These are phyloP conservation scores for Pisolithus microcarpus DNA, from an alignment of 768 basidiomycete genomes.

Conservation along the genomic window DNA sequence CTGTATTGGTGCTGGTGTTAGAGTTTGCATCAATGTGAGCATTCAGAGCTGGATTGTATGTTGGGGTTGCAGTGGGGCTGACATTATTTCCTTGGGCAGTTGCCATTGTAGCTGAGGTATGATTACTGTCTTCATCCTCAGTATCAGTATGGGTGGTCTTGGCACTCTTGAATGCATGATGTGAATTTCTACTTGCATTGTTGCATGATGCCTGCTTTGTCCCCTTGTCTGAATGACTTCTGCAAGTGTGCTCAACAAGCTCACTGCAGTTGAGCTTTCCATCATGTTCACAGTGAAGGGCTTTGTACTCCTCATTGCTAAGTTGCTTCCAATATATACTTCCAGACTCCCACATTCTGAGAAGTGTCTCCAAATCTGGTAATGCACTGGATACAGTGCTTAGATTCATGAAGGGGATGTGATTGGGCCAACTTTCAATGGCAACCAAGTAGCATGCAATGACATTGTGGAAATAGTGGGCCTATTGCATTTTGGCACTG, in stretches of 20 bases:
- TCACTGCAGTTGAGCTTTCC: background rate
- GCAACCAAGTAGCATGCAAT: no score
- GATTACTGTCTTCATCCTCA: background rate
- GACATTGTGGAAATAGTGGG: no score
- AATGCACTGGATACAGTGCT: no score
- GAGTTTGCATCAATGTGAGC: background rate
- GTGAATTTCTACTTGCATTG: background rate
- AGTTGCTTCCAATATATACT: background rate
- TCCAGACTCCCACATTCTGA: background rate
- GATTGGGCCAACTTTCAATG: no score
- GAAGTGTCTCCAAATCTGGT: no score
- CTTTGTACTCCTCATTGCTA: background rate
- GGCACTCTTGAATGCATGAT: background rate
- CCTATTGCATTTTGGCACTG: no score
- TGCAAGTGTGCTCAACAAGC: background rate
- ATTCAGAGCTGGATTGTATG: background rate
- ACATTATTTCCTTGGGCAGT: background rate
- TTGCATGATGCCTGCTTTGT: background rate
- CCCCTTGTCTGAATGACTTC: background rate
- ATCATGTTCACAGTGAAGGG: background rate
- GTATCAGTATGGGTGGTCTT: background rate
- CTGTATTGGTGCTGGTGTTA: no score
- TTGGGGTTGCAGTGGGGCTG: no score
- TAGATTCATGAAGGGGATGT: no score
- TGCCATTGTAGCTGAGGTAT: background rate